Base-by-base conservation (phyloP, 1,284 basidiomycete genomes). In the Abortiporus biennis region DNA sequence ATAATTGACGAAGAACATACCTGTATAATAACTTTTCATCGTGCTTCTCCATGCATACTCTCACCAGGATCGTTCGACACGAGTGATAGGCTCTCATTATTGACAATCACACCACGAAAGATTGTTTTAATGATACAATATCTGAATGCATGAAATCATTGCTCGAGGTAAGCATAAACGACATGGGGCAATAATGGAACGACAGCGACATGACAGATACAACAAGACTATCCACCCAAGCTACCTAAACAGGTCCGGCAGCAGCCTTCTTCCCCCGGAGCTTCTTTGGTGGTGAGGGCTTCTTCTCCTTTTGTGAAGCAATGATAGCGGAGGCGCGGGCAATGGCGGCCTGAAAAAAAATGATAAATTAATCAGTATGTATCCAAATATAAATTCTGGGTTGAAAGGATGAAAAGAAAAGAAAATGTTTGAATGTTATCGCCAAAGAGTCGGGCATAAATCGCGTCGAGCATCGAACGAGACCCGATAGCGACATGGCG, bases 251-350 rank as follows among this genome's bases (percentile, higher is more conserved):
- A 8, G 24, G 9, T 17, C 13, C 43, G 33, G 44, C 53, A 37
- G 49, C 48, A 29, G 67, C 72, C 69, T 86, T 90, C 72, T 80
- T 83, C 49, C 87, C 86, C 54, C 90, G 76, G 52, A 66, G 48
- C 73, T 91, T 92, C 74, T 77, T 81, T 45, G 78, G 69, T 58
- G 78, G 85, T 52, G 68, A 58, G 29, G 80, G 66, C 70, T 88
- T 89, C 65, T 76, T 78, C 65, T 83, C 81, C 62, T 76, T 80
- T 68, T 87, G 79, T 47, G 83, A 69, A 35, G 71, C 74, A 47
- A 81, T 53, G 52, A 92, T 72, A 44, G 87, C 85, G 53, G 87
- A 89, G 42, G 83, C 78, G 51, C 90, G 88, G 48, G 85, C 87
- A 44, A 93, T 75, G 52, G 82, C 77, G 54, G 83, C 84, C 90